Evolutionary conservation across 2,329 filamentous ascomycete genomes (phyloP).

Genomic region (Cercospora zeae-maydis): DNA sequence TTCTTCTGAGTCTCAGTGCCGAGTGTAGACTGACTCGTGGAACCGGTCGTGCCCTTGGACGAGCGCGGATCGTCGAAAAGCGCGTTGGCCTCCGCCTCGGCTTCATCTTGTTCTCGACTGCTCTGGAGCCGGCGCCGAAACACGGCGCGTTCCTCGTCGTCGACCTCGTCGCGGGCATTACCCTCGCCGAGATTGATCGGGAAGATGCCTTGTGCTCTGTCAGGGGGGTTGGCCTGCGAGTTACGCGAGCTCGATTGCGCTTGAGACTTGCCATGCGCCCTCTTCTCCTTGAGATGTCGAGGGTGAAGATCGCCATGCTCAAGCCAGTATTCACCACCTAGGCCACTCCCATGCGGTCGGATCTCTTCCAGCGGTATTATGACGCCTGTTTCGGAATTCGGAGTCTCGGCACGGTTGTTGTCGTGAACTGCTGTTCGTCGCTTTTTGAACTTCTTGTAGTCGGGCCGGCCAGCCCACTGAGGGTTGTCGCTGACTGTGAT

Average conservation of each 20-base stretch:
- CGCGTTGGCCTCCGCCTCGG: slow-evolving; percentile 18
- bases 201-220: neutral
- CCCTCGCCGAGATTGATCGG: slow-evolving; percentile 7
- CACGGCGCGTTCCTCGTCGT: slow-evolving; percentile 25
- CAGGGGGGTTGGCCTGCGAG: neutral
- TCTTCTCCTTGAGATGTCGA: slow-evolving; percentile 11
- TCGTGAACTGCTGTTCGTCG: slow-evolving; percentile 19
- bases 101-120: slow-evolving; percentile 31
- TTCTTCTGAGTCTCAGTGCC: slow-evolving; percentile 26
- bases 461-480: slow-evolving; percentile 88
- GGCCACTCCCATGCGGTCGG: slow-evolving; percentile 66
- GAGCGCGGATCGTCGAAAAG: slow-evolving; percentile 11
- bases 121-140: slow-evolving; percentile 33
- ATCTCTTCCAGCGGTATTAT: slow-evolving; percentile 72
- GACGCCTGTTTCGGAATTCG: slow-evolving; percentile 29
- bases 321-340: slow-evolving; percentile 76
- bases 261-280: slow-evolving; percentile 18
- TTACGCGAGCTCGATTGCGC: slow-evolving; percentile 16
- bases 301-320: slow-evolving; percentile 37
- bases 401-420: slow-evolving; percentile 38
- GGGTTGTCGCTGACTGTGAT: slow-evolving; percentile 10
- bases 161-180: slow-evolving; percentile 18
- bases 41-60: slow-evolving; percentile 10
- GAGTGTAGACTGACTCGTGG: slow-evolving; percentile 21
- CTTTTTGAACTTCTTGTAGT: slow-evolving; percentile 84